Conservation (phyloP, 2,329 filamentous ascomycete genomes). For the Colletotrichum agaves region DNA sequence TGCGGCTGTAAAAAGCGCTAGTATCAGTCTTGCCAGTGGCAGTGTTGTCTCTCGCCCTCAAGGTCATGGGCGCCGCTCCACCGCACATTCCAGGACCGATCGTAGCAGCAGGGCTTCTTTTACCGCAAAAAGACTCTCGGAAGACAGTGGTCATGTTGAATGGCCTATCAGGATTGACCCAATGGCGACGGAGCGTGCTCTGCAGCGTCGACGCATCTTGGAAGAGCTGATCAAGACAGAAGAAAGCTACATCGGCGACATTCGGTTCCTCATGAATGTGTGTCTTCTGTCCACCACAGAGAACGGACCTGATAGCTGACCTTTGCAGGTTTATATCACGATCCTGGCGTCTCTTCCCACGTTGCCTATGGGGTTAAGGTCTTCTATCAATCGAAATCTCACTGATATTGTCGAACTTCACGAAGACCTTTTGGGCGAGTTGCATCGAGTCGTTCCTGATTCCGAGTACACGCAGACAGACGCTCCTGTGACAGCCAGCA, state of each 20-base stretch:
- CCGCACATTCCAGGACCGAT: slow-evolving; percentile 67
- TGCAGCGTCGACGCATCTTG: slow-evolving; percentile 81
- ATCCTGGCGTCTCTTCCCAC: slow-evolving; percentile 78
- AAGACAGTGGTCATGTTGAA: slow-evolving; percentile 72
- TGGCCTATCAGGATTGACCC: slow-evolving; percentile 67
- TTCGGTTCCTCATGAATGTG: slow-evolving; percentile 89
- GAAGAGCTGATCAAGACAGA: slow-evolving; percentile 90
- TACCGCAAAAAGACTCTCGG: slow-evolving; percentile 69
- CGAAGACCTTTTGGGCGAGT: slow-evolving; percentile 79
- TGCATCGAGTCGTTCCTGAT: slow-evolving; percentile 77
- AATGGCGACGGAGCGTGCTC: slow-evolving; percentile 74
- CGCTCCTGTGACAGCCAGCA: slow-evolving; percentile 36
- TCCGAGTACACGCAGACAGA: slow-evolving; percentile 69
- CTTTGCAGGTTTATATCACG: slow-evolving; percentile 74
- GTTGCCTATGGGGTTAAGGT: slow-evolving; percentile 70
- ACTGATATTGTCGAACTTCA: slow-evolving; percentile 85
- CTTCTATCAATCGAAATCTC: slow-evolving; percentile 82
- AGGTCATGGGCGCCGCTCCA: slow-evolving; percentile 61
- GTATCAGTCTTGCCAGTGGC: slow-evolving; percentile 78
- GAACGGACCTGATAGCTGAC: slow-evolving; percentile 13
- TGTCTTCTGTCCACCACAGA: slow-evolving; percentile 42
- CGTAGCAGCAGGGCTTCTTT: slow-evolving; percentile 72
- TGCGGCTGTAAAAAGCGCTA: slow-evolving; percentile 83
- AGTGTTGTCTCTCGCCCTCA: slow-evolving; percentile 74
- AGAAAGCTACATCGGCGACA: slow-evolving; percentile 86